phyloP scores from a whole-genome alignment of 1,284 basidiomycete genomes.

The Entoloma clypeatum region DNA sequence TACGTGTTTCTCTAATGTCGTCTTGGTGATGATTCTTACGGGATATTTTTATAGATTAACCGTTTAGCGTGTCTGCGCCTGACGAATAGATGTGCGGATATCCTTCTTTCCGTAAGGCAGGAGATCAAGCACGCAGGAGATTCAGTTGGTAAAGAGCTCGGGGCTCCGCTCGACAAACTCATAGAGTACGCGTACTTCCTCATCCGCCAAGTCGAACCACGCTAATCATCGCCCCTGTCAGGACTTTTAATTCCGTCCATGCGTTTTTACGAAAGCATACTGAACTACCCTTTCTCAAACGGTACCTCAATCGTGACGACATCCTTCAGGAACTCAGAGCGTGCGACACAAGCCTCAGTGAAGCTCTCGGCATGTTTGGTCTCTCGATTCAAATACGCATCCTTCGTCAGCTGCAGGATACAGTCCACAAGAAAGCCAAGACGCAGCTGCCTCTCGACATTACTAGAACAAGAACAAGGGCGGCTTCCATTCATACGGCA shows the following conservation, averaged over 20 bases:
- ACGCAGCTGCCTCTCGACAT: too few relatives aligned
- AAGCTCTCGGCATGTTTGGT: constrained; percentile 54
- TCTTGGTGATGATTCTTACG: background rate
- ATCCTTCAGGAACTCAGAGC: constrained; percentile 50
- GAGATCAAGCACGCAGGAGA: constrained; percentile 40
- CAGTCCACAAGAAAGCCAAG: too few relatives aligned
- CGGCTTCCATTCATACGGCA: too few relatives aligned
- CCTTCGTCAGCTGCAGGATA: background rate
- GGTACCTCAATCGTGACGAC: constrained; percentile 73
- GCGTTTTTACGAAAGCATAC: constrained; percentile 54
- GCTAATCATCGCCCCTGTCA: too few relatives aligned
- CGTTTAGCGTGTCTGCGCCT: constrained; percentile 43
- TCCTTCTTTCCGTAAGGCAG: constrained; percentile 38
- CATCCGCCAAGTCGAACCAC: too few relatives aligned
- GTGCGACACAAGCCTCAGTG: constrained; percentile 48
- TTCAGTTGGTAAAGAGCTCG: constrained; percentile 29
- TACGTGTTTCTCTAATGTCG: constrained; percentile 33
- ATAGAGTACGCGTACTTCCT: constrained; percentile 51
- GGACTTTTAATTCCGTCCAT: constrained; percentile 43
- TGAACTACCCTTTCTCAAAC: constrained; percentile 66
- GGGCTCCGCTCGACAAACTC: constrained; percentile 35
- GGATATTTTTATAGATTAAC: constrained; percentile 50
- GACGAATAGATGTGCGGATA: constrained; percentile 41
- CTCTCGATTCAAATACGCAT: constrained; percentile 35
- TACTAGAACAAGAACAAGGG: too few relatives aligned